Percentiles rank a stretch among this genome's conserved stretches.
Evolutionary conservation across 257 asterid species (phyloP).

Genomic region (Thymus mandschuricus): DNA sequence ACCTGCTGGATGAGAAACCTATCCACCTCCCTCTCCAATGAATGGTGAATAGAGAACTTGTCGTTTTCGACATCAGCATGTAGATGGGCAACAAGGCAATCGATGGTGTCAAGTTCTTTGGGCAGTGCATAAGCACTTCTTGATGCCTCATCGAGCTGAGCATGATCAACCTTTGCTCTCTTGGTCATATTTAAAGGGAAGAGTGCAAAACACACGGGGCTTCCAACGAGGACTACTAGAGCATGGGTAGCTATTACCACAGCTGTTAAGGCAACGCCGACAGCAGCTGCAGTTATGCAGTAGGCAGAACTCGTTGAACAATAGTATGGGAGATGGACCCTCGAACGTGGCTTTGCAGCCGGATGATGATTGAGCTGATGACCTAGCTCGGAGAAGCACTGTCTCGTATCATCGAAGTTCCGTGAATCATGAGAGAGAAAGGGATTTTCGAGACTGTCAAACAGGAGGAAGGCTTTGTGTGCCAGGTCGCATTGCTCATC

Average conservation of each 20-base stretch:
- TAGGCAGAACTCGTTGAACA: constrained; percentile 57
- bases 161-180: constrained; percentile 51
- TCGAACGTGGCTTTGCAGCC: constrained; percentile 47
- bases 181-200: constrained; percentile 43
- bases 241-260: constrained; percentile 68
- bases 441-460: constrained; percentile 66
- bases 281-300: constrained; percentile 56
- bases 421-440: constrained; percentile 54
- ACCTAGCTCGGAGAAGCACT: constrained; percentile 64
- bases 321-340: constrained; percentile 35
- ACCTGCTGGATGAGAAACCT: constrained; percentile 67
- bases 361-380: constrained; percentile 55
- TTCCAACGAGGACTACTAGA: constrained; percentile 46
- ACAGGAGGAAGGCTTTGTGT: constrained; percentile 54
- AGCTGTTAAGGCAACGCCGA: constrained; percentile 72
- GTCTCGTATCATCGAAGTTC: constrained; percentile 59
- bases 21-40: constrained; percentile 72
- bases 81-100: constrained; percentile 65
- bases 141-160: constrained; percentile 72
- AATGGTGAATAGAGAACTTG: constrained; percentile 52
- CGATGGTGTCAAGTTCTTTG: constrained; percentile 72
- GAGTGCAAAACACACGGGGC: constrained; percentile 41
- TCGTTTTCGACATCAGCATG: constrained; percentile 57
- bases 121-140: constrained; percentile 67
- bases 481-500: constrained; percentile 62